Evolutionary conservation across 2,329 filamentous ascomycete species (phyloP), one percentile per base, ranked within the genome.

Genomic region (Trematosphaeria pertusa): DNA sequence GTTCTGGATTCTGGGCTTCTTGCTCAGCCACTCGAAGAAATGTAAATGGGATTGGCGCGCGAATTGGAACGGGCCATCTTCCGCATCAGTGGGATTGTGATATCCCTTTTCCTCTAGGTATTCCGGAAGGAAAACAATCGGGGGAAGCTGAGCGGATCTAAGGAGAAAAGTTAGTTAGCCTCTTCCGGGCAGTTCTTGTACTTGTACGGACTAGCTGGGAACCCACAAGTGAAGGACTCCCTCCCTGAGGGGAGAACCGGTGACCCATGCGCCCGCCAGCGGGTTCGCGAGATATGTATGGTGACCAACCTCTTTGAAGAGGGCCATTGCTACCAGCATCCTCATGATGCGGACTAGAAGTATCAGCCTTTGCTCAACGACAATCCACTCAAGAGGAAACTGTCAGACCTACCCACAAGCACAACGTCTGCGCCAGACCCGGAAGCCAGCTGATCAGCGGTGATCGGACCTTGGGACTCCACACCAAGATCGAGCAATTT

Each of bases 51-150:
- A 68, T 8, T 51, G 17, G 12, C 48, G 41, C 5, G 58, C 53
- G 5, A 53, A 54, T 37, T 72, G 67, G 30, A 64, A 71, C 2
- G 65, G 59, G 2, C 52, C 48, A 24, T 68, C 46, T 17, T 54
- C 50, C 3, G 57, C 50, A 32, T 71, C 61, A 2, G 37, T 39
- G 1, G 66, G 69, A 37, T 52, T 52, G 12, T 53, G 42, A 46
- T 67, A 71, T 12, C 46, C 58, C 5, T 54, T 65, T 15, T 42
- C n/a, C 19, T 58, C 53, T 6, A 68, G 58, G 28, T 63, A 67
- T 2, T 62, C 56, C 19, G 49, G 50, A 8, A 62, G 38, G 8
- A n/a, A n/a, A n/a, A n/a, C n/a, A n/a, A n/a, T n/a, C n/a, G n/a
- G n/a, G n/a, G n/a, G n/a, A n/a, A n/a, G n/a, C n/a, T n/a, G n/a